phyloP scores from a whole-genome alignment of 371 early-diverging fungal species.

The Paraphysoderma sedebokerense region DNA sequence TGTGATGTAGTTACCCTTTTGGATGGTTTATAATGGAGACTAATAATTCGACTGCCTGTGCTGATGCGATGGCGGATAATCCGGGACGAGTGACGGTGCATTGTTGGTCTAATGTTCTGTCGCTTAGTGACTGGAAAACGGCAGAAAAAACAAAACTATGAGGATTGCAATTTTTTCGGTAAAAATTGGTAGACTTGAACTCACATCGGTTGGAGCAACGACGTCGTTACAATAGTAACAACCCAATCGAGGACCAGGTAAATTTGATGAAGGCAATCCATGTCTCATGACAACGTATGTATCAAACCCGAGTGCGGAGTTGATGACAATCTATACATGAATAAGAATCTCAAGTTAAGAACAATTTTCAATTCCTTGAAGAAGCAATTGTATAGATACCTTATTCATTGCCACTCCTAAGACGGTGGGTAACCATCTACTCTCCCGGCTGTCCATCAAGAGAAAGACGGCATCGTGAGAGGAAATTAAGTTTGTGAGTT shows the following conservation, averaged over 20 bases:
- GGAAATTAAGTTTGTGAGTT: conserved; percentile 38
- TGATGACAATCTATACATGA: conserved; percentile 50
- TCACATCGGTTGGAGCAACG: conserved; percentile 79
- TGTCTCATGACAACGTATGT: conserved; percentile 93
- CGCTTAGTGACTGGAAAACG: conserved; percentile 53
- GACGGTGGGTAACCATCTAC: conserved; percentile 87
- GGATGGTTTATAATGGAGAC: conserved; percentile 72
- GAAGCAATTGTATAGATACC: too few relatives aligned
- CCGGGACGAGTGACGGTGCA: conserved; percentile 96
- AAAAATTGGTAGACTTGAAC: conserved; percentile 6
- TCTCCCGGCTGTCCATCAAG: conserved; percentile 87
- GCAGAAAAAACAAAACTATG: background rate
- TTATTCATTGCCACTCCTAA: conserved; percentile 49
- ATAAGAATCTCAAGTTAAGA: background rate
- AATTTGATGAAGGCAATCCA: conserved; percentile 28
- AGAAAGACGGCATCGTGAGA: conserved; percentile 72
- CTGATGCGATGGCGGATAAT: conserved; percentile 69
- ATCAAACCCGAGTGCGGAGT: conserved; percentile 90
- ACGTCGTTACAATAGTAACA: conserved; percentile 96
- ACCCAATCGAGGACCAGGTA: conserved; percentile 30
- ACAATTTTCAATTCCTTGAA: too few relatives aligned
- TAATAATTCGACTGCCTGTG: conserved; percentile 74
- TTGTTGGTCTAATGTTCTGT: conserved; percentile 89
- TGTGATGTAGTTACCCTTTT: conserved; percentile 31
- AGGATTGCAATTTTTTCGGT: background rate